Evolutionary conservation across 306 rosid species (phyloP).

Genomic region (Rubus idaeus): DNA sequence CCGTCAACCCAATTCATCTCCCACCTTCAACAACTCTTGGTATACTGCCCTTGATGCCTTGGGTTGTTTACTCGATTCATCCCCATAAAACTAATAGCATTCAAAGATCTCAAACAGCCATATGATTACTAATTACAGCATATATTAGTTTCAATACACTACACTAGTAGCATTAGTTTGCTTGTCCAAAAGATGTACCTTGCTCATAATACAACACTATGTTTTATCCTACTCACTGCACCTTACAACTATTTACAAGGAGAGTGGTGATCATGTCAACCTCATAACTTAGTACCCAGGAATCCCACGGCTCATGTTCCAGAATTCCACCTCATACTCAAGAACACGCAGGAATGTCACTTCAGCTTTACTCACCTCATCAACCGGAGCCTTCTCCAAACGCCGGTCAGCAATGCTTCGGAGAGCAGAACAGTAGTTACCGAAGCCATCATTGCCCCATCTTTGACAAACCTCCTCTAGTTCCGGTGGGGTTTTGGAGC

Average conservation of each 20-base stretch:
- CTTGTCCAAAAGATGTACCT: neutral
- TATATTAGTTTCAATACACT: neutral
- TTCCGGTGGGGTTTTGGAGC: conserved; percentile 57
- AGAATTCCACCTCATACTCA: conserved; percentile 71
- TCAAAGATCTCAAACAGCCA: neutral
- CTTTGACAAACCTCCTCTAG: conserved; percentile 64
- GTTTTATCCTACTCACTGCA: neutral
- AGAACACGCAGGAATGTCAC: conserved; percentile 45
- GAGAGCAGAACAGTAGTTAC: conserved; percentile 58
- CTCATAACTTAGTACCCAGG: conserved; percentile 15
- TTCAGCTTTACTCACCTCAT: conserved; percentile 52
- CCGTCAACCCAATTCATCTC: too few species aligned
- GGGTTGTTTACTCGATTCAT: neutral
- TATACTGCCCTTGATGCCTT: too few species aligned
- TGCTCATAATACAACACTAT: neutral
- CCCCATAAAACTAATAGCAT: neutral
- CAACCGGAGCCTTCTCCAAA: conserved; percentile 47
- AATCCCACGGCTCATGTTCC: conserved; percentile 66
- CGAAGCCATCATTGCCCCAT: conserved; percentile 82
- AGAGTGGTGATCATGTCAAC: neutral
- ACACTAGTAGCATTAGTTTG: neutral
- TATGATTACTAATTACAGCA: neutral
- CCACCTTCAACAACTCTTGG: too few species aligned
- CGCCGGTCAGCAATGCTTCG: conserved; percentile 44
- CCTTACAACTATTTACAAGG: neutral